phyloP scores from a whole-genome alignment of 768 basidiomycete genomes.

The Xerocomellus chrysenteron region DNA sequence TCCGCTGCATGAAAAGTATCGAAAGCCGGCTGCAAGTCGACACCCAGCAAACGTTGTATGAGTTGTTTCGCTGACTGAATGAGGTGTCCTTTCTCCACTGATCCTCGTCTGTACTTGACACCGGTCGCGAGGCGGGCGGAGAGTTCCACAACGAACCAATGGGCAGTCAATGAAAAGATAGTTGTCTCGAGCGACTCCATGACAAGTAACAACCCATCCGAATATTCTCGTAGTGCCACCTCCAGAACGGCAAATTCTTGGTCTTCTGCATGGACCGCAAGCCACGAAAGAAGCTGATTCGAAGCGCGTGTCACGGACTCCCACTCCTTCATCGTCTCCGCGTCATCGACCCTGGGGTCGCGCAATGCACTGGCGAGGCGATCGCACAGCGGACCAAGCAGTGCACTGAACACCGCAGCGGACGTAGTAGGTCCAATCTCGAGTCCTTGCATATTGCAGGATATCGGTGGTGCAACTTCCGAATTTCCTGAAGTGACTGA shows the following conservation, averaged over 20 bases:
- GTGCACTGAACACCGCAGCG: constrained; percentile 41
- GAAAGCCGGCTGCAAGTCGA: constrained; percentile 44
- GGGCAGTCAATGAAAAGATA: constrained; percentile 41
- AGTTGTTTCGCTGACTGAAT: constrained; percentile 39
- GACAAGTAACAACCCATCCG: constrained; percentile 37
- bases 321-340: constrained; percentile 38
- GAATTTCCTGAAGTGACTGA: constrained; percentile 32
- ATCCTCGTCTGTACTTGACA: constrained; percentile 29
- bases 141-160: constrained; percentile 68
- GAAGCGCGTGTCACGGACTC: constrained; percentile 38
- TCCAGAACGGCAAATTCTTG: constrained; percentile 33
- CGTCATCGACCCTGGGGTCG: constrained; percentile 30
- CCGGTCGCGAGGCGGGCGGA: constrained; percentile 38
- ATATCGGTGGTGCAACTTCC: constrained; percentile 30
- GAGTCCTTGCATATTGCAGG: constrained; percentile 39
- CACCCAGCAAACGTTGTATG: constrained; percentile 49
- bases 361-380: constrained; percentile 39
- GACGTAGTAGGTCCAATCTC: constrained; percentile 45
- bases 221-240: constrained; percentile 35
- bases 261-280: constrained; percentile 36
- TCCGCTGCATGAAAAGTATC: constrained; percentile 18
- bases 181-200: constrained; percentile 38
- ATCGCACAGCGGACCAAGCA: constrained; percentile 49
- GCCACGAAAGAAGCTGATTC: constrained; percentile 49
- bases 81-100: constrained; percentile 21